Evolutionary conservation across 345 rosid species (phyloP), one percentile per base, ranked within the genome.

Genomic region (Sisymbrium altissimum): DNA sequence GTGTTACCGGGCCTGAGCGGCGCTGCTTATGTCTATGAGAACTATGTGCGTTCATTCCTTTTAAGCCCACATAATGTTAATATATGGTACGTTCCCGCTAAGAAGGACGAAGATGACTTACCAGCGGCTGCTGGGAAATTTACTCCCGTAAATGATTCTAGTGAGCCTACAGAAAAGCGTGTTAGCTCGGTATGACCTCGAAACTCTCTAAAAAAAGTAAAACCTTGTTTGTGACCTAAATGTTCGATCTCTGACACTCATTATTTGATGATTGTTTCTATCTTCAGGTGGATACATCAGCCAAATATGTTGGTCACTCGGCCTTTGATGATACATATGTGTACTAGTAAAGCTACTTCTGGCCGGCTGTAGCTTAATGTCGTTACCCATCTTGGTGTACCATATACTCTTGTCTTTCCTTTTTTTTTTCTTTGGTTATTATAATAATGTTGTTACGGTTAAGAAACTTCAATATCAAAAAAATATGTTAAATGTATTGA

Each of bases 1-100:
- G 98, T 88, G 11, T 60, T 93, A 23, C 98, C 98, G 30, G 86
- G 91, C 43, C 80, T 93, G 85, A 93, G 82, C 69, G 97, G 97
- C 0, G 98, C 98, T 32, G 83, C 91, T 50, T 82, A 93, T 70
- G 84, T 93, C 30, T 91, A 93, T 33, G 80, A 82, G 61, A 86
- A 81, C 84, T 86, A 83, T 79, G 79, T 91, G 54, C 86, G 97
- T 57, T 92, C 94, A 19, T 69, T 88, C 80, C 87, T 86, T 29
- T 65, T 88, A 75, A 89, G 86, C 60, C 89, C 97, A 14, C 79
- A 68, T 33, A 69, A 78, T 40, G 70, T 82, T 39, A 86, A 80
- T 40, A 76, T 93, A 17, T 93, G 97, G 98, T 91, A 93, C 63
- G 82, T 91, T 1, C 98, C 97, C 0, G 80, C 70, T 45, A 89